These are phyloP conservation scores for Wickerhamiella sorbophila DNA, from an alignment of 805 yeast genomes.

Conservation along the genomic window DNA sequence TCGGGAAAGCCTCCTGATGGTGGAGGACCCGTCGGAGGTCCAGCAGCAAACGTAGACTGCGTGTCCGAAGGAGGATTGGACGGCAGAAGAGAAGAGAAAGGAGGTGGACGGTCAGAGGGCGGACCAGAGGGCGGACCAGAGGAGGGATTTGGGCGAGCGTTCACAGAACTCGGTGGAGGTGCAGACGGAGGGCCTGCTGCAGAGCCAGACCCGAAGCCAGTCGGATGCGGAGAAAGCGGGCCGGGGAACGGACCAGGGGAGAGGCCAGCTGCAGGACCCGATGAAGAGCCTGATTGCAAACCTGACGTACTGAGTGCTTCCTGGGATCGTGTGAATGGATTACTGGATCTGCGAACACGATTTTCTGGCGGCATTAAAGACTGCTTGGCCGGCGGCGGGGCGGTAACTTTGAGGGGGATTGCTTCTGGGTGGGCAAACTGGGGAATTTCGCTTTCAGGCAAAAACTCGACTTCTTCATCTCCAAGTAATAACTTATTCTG, in stretches of 20 bases:
- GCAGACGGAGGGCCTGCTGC: background rate
- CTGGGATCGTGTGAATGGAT: too few species aligned
- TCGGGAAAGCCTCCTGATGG: constrained; percentile 23
- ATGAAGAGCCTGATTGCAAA: too few species aligned
- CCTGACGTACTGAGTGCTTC: too few species aligned
- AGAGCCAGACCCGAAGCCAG: background rate
- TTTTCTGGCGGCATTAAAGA: background rate
- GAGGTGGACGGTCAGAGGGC: background rate
- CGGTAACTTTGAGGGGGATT: background rate
- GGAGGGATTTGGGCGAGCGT: background rate
- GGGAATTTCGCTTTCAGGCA: constrained; percentile 60
- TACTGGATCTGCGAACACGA: too few species aligned
- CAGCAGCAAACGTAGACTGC: background rate
- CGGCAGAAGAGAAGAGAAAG: background rate
- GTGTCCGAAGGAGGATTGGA: background rate
- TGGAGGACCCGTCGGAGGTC: constrained; percentile 3
- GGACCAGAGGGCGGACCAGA: background rate
- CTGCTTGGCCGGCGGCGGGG: background rate
- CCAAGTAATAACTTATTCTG: constrained; percentile 53
- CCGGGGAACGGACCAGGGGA: too few species aligned
- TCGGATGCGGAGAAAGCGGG: too few species aligned
- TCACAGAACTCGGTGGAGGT: background rate
- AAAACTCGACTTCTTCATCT: constrained; percentile 56
- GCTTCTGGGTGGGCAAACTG: constrained; percentile 4
- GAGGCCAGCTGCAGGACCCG: too few species aligned